Base-by-base conservation (phyloP, 2,329 filamentous ascomycete genomes). In the Pseudogymnoascus sp. region DNA sequence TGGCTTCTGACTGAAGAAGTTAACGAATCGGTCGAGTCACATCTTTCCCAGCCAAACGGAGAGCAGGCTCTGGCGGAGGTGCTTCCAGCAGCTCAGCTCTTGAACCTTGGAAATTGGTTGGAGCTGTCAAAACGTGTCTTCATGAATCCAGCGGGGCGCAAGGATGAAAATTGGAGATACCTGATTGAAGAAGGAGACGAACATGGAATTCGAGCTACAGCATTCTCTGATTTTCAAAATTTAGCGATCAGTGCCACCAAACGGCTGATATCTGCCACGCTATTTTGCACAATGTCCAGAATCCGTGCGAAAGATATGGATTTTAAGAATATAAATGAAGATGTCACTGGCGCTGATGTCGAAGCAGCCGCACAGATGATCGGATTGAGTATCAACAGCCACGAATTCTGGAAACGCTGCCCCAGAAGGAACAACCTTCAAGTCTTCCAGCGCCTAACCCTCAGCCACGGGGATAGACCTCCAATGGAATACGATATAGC, bases 141-240 rank as follows among this genome's bases (percentile, higher is more conserved):
- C 71, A 93, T 95, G 90, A 93, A 92, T 64, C 58, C 58, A 37
- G 80, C 80, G 10, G 72, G 77, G 1, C 76, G 82, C 42, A 75
- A 79, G 10, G 82, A 85, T 61, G 80, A 83, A 61, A 92, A 90
- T 70, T 95, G 89, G 90, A 77, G 76, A 35, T 78, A 77, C 39
- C 68, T 89, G 6, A 79, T 81, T 18, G 79, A 81, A n/a, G 48
- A 60, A 29, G 72, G 72, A 60, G 69, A 69, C 3, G 79, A 83
- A 62, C 92, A 92, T 0, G 84, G 87, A 0, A 83, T 96, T 21
- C 86, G 88, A 67, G 82, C 86, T 5, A 92, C 89, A 1, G 86
- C 89, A 0, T 80, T 95, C n/a, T 80, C 83, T 4, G 90, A 94
- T 67, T 87, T 96, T 48, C 81, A 92, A 69, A 82, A 82, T 7